Evolutionary conservation across 352 stramenopile genomes (phyloP), one percentile per base, ranked within the genome.

Genomic region (Peronospora farinosa): DNA sequence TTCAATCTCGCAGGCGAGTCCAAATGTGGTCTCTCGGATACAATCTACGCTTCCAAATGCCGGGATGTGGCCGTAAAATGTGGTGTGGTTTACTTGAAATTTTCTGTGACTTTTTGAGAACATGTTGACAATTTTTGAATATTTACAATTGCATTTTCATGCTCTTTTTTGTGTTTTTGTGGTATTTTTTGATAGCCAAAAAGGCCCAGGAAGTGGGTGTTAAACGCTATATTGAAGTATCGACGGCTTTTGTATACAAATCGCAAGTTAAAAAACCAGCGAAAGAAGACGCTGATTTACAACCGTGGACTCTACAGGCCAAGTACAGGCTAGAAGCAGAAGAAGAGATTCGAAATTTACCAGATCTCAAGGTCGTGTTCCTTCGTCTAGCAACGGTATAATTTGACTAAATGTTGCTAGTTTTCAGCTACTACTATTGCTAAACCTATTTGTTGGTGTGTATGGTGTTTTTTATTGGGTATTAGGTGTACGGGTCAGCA

Each of bases 181-280:
- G 23, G 3, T 2, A 27, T 27, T 2, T 2, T 12, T 28, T 52
- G 17, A 33, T 56, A 75, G 77, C 78, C 28, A 73, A 77, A 41
- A 87, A 87, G 54, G 77, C 73, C 6, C 57, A 78, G 27, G 70
- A 78, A 35, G 47, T 89, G 40, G 65, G 75, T 10, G 72, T 92
- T n/a, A 86, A 84, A 49, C 74, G 79, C 23, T 92, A 78, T 48
- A 54, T 94, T 50, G 84, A 94, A 63, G 78, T 94, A 12, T 94
- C 84, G 15, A 92, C 84, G 17, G 78, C 77, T n/a, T 89, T 89
- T 42, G 81, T 94, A 41, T 94, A 94, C 74, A 92, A 90, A 54
- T 91, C 81, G 19, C 79, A 92, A 55, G 65, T 70, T 0, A 92
- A 92, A 54, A 37, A 71, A 13, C 69, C 83, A 0, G 83, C 81